Base-by-base conservation (phyloP, 345 rosid species). In the Brassica juncea region DNA sequence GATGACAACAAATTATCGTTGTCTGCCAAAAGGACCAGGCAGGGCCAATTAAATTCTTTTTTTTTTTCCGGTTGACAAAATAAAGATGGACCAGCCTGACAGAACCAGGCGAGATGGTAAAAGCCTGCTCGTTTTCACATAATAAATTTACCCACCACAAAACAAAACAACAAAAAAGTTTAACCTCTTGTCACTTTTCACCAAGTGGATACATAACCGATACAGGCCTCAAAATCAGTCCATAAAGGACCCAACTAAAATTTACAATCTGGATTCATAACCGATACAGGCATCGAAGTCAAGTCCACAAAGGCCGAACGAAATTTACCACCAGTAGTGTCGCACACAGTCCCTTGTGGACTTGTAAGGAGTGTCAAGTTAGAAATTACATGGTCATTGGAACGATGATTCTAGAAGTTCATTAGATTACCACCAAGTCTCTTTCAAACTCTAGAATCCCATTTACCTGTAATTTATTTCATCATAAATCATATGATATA, bases 11-110 rank as follows among this genome's bases (percentile, higher is more conserved):
- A 28, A 28, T 61, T 61, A 27, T 11, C 19, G 19, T 61, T 28
- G 19, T 61, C 66, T 61, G 66, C 35, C 31, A 61, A 61, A 28
- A 61, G 70, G 54, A 66, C 70, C 32, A 66, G 55, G 10, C 70
- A 19, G 70, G 31, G 37, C 70, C 31, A 32, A 10, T 66, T 10
- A 14, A 52, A 34, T 34, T 28, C 12, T 23, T 23, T 23, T 15
- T n/a, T 32, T 15, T 64, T n/a, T n/a, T 7, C 19, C 11, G 21
- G 35, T 4, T 35, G 31, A 37, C 52, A 39, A 37, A 37, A 11
- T 2, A 66, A 66, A 39, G 47, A 19, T 66, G 77, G 77, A 74
- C 77, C 77, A 64, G 49, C 49, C 77, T 64, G 70, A 63, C 77
- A 74, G 57, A 74, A 49, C 63, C 47, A 47, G 77, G 32, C 49